Evolutionary conservation across 176 grass and related monocot species (phyloP).

Genomic region (Canna indica): DNA sequence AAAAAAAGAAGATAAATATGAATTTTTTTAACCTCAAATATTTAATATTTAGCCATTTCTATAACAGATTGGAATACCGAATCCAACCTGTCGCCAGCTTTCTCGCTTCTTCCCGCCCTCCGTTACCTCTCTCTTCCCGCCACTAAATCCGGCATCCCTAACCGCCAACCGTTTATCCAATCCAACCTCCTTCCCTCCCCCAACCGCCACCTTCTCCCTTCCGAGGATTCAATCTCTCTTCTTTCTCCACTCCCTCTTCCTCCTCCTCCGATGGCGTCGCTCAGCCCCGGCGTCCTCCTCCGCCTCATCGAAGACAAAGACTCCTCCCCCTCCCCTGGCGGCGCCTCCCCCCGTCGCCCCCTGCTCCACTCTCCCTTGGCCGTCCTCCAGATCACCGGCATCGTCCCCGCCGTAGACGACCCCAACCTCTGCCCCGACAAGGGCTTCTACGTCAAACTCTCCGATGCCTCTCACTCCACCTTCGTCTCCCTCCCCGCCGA

Average conservation of each 20-base stretch:
- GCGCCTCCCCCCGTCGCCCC: not conserved
- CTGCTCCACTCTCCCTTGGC: not conserved
- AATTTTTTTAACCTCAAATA: too few species aligned
- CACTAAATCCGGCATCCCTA: too few species aligned
- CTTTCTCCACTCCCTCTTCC: not conserved
- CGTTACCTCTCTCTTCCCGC: too few species aligned
- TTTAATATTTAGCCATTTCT: too few species aligned
- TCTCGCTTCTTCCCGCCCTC: too few species aligned
- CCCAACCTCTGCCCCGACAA: conserved; percentile 59
- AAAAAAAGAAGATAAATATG: too few species aligned
- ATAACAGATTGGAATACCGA: too few species aligned
- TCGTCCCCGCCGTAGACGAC: conserved; percentile 16
- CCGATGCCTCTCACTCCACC: conserved; percentile 61
- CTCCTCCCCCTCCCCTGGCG: not conserved
- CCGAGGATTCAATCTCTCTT: not conserved
- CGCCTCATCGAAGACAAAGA: conserved; percentile 70
- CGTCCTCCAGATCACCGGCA: conserved; percentile 19
- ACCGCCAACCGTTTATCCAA: not conserved
- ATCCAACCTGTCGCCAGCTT: too few species aligned
- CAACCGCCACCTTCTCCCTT: not conserved
- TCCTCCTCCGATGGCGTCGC: conserved; percentile 40
- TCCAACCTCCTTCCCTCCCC: not conserved
- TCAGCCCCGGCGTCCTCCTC: conserved; percentile 52
- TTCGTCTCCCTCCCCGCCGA: conserved; percentile 74
- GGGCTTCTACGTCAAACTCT: conserved; percentile 86